phyloP scores from a whole-genome alignment of 1,284 basidiomycete genomes.

The Fomitopsis betulina region DNA sequence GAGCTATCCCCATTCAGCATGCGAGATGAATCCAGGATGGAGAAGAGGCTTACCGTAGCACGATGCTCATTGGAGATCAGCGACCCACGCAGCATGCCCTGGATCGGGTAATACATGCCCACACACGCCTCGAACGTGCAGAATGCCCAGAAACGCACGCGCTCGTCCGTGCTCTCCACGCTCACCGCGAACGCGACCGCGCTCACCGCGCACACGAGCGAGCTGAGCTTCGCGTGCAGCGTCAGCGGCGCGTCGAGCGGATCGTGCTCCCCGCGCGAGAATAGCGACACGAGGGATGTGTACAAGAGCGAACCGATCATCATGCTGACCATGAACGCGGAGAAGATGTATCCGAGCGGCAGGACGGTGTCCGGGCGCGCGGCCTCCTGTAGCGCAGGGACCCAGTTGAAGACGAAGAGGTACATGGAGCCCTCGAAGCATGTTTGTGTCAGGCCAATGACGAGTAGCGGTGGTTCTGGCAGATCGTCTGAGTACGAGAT shows the following conservation, averaged over 20 bases:
- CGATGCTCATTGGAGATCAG: conserved; percentile 71
- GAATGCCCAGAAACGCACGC: conserved; percentile 65
- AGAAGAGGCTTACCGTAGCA: conserved; percentile 51
- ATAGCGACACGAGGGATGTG: conserved; percentile 45
- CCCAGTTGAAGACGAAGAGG: conserved; percentile 79
- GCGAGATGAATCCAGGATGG: background rate
- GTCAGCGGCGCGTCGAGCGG: conserved; percentile 38
- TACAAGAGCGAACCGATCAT: conserved; percentile 73
- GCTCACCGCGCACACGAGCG: conserved; percentile 54
- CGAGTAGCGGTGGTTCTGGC: conserved; percentile 55
- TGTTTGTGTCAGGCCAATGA: conserved; percentile 71
- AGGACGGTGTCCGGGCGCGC: conserved; percentile 35
- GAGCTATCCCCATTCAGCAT: conserved; percentile 35
- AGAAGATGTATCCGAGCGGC: conserved; percentile 74
- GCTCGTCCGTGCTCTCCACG: conserved; percentile 42
- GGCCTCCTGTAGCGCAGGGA: conserved; percentile 65
- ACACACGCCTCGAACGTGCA: conserved; percentile 73
- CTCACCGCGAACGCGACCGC: conserved; percentile 53
- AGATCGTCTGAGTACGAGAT: conserved; percentile 3
- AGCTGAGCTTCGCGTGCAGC: conserved; percentile 65
- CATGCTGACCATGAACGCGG: conserved; percentile 75
- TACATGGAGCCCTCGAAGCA: conserved; percentile 82
- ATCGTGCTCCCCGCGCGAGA: conserved; percentile 19
- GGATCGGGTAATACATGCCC: conserved; percentile 74
- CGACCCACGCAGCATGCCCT: conserved; percentile 68